A percentile compares a stretch with the other conserved stretches of the same genome.
Evolutionary conservation across 169 alveolate species (phyloP).

Genomic region (Hammondia hammondi): DNA sequence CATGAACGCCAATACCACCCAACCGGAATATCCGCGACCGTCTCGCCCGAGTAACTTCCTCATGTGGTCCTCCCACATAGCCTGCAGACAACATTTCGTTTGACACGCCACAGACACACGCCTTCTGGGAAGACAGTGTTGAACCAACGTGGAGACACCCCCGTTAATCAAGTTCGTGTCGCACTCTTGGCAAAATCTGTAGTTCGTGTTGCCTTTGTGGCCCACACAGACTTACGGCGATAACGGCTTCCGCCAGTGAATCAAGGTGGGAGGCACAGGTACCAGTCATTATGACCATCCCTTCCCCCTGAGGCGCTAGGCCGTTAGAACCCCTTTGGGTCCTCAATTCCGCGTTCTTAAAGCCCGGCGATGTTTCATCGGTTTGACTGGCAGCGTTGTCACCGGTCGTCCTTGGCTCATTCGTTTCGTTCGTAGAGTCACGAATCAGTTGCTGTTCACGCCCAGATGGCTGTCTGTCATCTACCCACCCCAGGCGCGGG

Average conservation of each 20-base stretch:
- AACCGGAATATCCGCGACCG: conserved; percentile 46
- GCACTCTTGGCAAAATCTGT: not conserved
- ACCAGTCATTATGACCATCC: conserved; percentile 35
- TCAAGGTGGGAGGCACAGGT: conserved; percentile 45
- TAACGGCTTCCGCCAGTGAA: conserved; percentile 19
- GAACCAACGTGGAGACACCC: too few relatives aligned
- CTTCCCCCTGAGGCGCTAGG: conserved; percentile 84
- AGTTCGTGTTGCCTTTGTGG: not conserved
- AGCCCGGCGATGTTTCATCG: not conserved
- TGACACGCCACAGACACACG: not conserved
- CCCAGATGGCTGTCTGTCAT: not conserved
- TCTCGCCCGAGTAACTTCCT: conserved; percentile 40
- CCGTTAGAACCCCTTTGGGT: not conserved
- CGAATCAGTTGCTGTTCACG: not conserved
- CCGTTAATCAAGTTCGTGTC: too few relatives aligned
- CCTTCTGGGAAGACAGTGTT: not conserved
- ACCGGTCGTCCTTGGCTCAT: not conserved
- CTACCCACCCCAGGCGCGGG: conserved; percentile 27
- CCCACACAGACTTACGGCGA: not conserved
- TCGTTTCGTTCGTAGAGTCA: conserved; percentile 28
- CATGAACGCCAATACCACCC: conserved; percentile 28
- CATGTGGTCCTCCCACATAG: conserved; percentile 33
- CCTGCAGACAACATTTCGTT: not conserved
- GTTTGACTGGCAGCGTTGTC: not conserved
- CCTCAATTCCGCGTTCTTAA: not conserved